Conservation (phyloP, 1,284 basidiomycete species). For the Sporisorium iseilematis-ciliati region DNA sequence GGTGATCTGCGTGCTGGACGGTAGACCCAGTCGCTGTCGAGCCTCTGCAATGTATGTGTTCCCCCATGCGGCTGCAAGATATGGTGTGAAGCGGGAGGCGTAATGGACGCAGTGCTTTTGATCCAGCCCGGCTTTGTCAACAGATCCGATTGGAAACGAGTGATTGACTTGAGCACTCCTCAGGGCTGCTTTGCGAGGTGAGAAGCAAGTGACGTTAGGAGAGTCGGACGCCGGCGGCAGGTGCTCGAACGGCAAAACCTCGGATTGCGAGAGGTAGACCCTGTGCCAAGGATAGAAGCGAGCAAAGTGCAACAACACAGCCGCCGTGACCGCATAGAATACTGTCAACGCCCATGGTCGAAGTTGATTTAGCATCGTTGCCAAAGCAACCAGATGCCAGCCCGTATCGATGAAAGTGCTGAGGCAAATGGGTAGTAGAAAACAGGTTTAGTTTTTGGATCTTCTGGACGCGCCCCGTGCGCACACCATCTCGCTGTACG, state of each 20-base stretch:
- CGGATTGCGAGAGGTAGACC: neutral
- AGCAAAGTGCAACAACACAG: neutral
- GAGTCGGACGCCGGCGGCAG: neutral
- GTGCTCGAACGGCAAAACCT: neutral
- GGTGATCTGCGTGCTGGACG: neutral
- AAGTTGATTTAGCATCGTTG: no score
- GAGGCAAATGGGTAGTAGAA: no score
- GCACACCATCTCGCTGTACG: no score
- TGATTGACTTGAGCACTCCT: neutral
- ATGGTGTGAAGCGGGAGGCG: conserved; percentile 19
- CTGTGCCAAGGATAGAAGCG: neutral
- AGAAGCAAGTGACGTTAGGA: neutral
- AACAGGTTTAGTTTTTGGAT: no score
- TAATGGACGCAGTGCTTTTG: conserved; percentile 14
- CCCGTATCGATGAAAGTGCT: no score
- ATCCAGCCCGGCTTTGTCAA: conserved; percentile 1
- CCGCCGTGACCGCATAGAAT: neutral
- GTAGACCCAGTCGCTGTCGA: conserved; percentile 8
- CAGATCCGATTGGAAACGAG: conserved; percentile 10
- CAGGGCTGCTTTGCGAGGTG: neutral
- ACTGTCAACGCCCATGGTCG: neutral
- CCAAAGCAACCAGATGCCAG: no score
- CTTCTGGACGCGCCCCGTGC: no score
- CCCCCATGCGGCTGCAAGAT: conserved; percentile 7
- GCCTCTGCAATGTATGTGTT: conserved; percentile 24